These are phyloP conservation scores for Tulasnella sp. DNA, from an alignment of 768 basidiomycete species.

Conservation along the genomic window DNA sequence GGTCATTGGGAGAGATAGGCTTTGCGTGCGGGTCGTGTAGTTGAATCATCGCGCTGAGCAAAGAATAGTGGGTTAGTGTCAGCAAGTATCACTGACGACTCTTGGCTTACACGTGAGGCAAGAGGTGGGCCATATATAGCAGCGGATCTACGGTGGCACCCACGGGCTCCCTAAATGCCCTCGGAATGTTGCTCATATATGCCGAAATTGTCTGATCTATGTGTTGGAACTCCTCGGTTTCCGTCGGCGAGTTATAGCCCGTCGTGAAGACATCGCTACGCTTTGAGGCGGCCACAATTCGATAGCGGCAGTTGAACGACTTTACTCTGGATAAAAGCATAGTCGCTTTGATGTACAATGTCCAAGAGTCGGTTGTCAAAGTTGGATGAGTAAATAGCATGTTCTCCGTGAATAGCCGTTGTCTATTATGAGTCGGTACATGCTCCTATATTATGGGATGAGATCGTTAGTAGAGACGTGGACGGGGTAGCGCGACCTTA, in stretches of 20 bases:
- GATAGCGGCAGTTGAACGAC: slow-evolving; percentile 8
- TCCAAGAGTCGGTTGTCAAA: slow-evolving; percentile 10
- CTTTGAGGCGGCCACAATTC: background rate
- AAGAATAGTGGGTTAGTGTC: background rate
- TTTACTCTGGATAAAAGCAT: background rate
- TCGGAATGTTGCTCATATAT: slow-evolving; percentile 46
- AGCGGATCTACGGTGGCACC: slow-evolving; percentile 36
- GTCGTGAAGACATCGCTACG: background rate
- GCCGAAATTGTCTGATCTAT: slow-evolving; percentile 44
- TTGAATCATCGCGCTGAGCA: slow-evolving; percentile 1
- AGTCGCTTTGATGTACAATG: slow-evolving; percentile 14
- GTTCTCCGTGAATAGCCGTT: background rate
- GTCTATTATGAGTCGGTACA: slow-evolving; percentile 8
- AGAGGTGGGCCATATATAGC: slow-evolving; percentile 33
- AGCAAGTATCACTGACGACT: too few relatives aligned
- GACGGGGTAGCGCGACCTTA: background rate
- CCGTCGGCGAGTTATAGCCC: slow-evolving; percentile 28
- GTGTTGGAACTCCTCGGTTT: slow-evolving; percentile 50
- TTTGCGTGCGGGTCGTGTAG: slow-evolving; percentile 15
- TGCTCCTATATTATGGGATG: background rate
- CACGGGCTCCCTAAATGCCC: slow-evolving; percentile 44
- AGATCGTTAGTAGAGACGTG: background rate
- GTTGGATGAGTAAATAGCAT: slow-evolving; percentile 11
- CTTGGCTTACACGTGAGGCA: slow-evolving; percentile 19
- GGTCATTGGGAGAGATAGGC: background rate